phyloP scores from a whole-genome alignment of 2,329 filamentous ascomycete species.

The Talaromyces amestolkiae region DNA sequence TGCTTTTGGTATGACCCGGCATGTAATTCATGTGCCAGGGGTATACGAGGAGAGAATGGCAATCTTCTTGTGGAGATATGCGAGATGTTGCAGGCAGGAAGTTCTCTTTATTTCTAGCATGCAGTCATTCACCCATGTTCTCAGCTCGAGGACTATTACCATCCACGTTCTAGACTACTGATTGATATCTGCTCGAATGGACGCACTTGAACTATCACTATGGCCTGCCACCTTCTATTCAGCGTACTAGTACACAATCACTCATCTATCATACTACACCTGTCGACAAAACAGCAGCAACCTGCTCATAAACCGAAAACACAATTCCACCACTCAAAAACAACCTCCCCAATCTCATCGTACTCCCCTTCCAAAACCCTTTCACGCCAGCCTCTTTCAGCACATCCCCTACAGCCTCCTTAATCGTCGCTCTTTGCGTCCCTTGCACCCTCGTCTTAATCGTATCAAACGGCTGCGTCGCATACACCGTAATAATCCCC shows the following conservation, averaged over 20 bases:
- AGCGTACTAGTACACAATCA: neutral
- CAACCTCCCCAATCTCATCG: conserved; percentile 64
- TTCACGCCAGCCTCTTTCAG: conserved; percentile 57
- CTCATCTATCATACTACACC: neutral
- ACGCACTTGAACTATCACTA: neutral
- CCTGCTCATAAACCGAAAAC: conserved; percentile 62
- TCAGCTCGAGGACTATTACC: neutral
- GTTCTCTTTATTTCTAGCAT: neutral
- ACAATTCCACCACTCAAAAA: conserved; percentile 66
- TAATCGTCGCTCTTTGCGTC: conserved; percentile 56
- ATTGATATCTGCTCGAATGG: neutral
- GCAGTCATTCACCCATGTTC: neutral
- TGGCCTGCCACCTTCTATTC: neutral
- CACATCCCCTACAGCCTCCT: conserved; percentile 56
- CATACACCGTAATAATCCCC: conserved; percentile 54
- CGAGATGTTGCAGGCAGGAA: no score
- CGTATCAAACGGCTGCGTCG: conserved; percentile 46
- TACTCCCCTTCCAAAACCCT: conserved; percentile 66
- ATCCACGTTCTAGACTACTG: neutral
- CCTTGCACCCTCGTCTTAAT: conserved; percentile 62
- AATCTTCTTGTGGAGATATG: no score
- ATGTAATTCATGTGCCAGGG: neutral
- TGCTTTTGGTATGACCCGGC: neutral
- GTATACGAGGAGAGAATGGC: neutral
- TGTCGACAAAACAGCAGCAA: conserved; percentile 33